A percentile compares a stretch with the other conserved stretches of the same genome.
Evolutionary conservation across 352 stramenopile species (phyloP).

Genomic region (Phytophthora fragariaefolia): DNA sequence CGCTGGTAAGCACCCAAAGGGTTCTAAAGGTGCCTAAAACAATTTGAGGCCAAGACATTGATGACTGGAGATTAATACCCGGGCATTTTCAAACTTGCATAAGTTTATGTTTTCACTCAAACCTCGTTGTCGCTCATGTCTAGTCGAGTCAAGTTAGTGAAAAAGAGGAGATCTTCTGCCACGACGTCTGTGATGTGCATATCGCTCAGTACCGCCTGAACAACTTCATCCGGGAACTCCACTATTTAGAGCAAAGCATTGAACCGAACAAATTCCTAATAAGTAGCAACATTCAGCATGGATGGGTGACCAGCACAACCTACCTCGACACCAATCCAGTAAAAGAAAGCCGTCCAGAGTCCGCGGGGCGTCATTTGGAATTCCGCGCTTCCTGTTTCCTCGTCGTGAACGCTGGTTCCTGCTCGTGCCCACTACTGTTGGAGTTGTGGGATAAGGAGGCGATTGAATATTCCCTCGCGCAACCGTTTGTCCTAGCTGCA

Average conservation of each 20-base stretch:
- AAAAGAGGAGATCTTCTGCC: slow-evolving; percentile 81
- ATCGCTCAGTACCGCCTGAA: slow-evolving; percentile 64
- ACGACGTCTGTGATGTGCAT: slow-evolving; percentile 69
- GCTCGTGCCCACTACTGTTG: slow-evolving; percentile 4
- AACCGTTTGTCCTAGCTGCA: slow-evolving; percentile 42
- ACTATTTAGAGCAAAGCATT: slow-evolving; percentile 37
- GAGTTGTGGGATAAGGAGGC: neutral
- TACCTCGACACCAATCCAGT: slow-evolving; percentile 76
- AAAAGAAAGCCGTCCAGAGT: slow-evolving; percentile 83
- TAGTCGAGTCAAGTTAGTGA: slow-evolving; percentile 69
- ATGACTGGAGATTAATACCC: neutral
- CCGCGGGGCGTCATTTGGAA: slow-evolving; percentile 42
- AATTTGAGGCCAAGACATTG: too few species aligned
- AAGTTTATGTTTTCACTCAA: neutral
- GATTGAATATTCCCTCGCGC: slow-evolving; percentile 27
- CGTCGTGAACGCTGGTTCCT: slow-evolving; percentile 24
- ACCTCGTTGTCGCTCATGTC: slow-evolving; percentile 90
- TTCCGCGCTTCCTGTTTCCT: slow-evolving; percentile 25
- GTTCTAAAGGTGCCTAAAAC: slow-evolving; percentile 59
- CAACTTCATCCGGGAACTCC: slow-evolving; percentile 83
- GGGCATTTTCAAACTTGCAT: slow-evolving; percentile 56
- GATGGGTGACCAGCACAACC: neutral
- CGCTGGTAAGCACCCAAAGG: slow-evolving; percentile 69
- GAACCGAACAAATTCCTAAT: neutral
- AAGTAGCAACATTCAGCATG: neutral